These are phyloP conservation scores for Iberis amara DNA, from an alignment of 441 rosid genomes.

Conservation along the genomic window DNA sequence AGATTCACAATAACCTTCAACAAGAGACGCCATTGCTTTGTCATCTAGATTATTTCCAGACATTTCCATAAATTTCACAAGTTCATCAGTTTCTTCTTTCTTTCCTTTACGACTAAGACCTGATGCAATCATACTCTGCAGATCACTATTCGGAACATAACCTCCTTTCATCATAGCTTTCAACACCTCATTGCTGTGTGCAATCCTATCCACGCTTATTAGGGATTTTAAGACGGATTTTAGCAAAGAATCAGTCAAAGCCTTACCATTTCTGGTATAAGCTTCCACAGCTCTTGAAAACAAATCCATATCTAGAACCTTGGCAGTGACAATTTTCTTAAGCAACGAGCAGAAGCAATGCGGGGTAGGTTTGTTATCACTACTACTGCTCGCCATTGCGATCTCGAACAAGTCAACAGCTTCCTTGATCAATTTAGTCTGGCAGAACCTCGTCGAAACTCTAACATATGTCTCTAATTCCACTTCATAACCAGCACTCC, in stretches of 20 bases:
- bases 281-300: constrained; percentile 53
- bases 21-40: constrained; percentile 51
- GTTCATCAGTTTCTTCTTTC: constrained; percentile 45
- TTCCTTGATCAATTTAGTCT: constrained; percentile 61
- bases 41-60: constrained; percentile 45
- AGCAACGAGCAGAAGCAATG: constrained; percentile 48
- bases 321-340: constrained; percentile 55
- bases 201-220: constrained; percentile 50
- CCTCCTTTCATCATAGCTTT: constrained; percentile 58
- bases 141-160: constrained; percentile 36
- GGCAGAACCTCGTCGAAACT: constrained; percentile 50
- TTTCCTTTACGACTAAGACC: constrained; percentile 49
- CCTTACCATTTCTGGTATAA: constrained; percentile 45
- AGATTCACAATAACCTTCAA: constrained; percentile 64
- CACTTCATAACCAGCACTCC: constrained; percentile 51
- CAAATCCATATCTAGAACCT: constrained; percentile 52
- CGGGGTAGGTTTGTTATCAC: constrained; percentile 50
- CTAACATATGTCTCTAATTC: constrained; percentile 51
- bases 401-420: constrained; percentile 67
- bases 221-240: constrained; percentile 61
- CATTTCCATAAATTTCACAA: constrained; percentile 41
- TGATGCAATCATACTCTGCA: constrained; percentile 50
- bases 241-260: constrained; percentile 51
- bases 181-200: constrained; percentile 51
- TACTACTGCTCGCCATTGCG: constrained; percentile 46